Conservation (phyloP, 2,329 filamentous ascomycete species). For the Nemania bipapillata region DNA sequence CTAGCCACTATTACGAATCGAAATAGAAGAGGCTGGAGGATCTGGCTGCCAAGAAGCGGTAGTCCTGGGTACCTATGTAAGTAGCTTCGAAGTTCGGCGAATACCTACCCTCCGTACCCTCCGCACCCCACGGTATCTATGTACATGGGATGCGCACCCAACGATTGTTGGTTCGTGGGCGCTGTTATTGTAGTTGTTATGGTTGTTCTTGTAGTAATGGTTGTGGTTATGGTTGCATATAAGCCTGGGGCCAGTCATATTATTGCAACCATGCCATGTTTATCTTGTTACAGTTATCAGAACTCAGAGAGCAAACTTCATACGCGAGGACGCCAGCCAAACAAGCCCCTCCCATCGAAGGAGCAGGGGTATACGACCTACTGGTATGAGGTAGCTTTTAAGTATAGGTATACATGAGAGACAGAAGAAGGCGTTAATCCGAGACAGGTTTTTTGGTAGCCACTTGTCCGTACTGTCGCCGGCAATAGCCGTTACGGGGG, state of each 20-base stretch:
- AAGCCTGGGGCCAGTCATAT: background rate
- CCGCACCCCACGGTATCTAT: background rate
- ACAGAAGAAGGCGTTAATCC: conserved; percentile 26
- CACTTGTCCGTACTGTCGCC: conserved; percentile 19
- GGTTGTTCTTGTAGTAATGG: background rate
- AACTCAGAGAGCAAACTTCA: background rate
- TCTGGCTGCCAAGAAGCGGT: conserved; percentile 17
- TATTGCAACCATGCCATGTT: background rate
- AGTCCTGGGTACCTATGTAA: background rate
- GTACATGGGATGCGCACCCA: background rate
- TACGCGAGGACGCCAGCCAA: background rate
- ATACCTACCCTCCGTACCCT: background rate
- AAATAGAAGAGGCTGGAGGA: conserved; percentile 29
- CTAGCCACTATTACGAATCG: conserved; percentile 3
- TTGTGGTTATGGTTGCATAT: background rate
- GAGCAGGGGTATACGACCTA: background rate
- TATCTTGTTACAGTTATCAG: background rate
- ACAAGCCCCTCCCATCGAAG: background rate
- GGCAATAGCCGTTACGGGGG: conserved; percentile 27
- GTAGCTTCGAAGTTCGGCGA: background rate
- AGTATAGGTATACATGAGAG: no score
- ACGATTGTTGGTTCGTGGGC: background rate
- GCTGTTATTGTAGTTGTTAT: background rate
- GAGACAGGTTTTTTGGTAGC: conserved; percentile 31
- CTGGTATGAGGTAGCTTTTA: no score